phyloP scores from a whole-genome alignment of 1,284 basidiomycete species.

The Trichosporon sp. region DNA sequence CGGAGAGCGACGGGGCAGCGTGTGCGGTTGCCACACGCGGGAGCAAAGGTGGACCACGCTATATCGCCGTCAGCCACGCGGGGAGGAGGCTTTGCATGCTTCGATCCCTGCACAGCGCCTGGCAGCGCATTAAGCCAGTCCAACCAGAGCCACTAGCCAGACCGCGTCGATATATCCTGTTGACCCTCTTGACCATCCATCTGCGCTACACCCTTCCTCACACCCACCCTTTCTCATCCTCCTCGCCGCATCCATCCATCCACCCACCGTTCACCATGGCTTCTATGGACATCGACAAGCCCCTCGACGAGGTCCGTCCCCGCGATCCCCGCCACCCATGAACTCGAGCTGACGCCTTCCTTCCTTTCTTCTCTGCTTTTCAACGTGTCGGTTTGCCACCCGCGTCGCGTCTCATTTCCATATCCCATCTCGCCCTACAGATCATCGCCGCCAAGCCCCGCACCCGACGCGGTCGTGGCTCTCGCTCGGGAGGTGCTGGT shows the following conservation, averaged over 20 bases:
- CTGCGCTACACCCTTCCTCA: background rate
- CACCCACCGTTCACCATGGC: conserved; percentile 29
- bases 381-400: conserved; percentile 2
- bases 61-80: background rate
- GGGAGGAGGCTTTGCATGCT: background rate
- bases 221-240: background rate
- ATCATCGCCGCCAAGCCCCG: conserved; percentile 62
- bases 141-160: too few species aligned
- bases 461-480: conserved; percentile 51
- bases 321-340: background rate
- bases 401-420: background rate
- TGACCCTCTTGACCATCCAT: too few species aligned
- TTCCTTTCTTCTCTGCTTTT: background rate
- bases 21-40: background rate
- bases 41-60: background rate
- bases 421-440: conserved; percentile 47
- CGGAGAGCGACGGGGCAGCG: too few species aligned
- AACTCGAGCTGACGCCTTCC: conserved; percentile 2
- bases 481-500: conserved; percentile 50
- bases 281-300: conserved; percentile 61
- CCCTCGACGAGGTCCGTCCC: conserved; percentile 73
- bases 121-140: too few species aligned
- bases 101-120: background rate
- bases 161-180: background rate
- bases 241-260: conserved; percentile 9